Percentiles rank a stretch among this genome's conserved stretches.
phyloP scores from a whole-genome alignment of 148 eudicot genomes.

The Diospyros kaki region DNA sequence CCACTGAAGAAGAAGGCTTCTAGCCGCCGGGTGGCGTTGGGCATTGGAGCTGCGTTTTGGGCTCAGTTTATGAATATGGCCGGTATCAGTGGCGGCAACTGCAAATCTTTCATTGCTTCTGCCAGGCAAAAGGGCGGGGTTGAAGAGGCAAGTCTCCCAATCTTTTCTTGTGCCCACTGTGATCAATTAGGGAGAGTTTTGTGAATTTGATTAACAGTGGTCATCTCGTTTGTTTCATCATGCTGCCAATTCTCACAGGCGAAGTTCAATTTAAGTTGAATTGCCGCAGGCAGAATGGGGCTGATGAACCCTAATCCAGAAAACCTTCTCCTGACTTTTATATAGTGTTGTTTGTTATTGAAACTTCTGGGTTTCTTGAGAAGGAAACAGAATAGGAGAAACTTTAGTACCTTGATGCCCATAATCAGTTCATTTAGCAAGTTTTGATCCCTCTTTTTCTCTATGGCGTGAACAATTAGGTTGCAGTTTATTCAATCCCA shows the following conservation, averaged over 20 bases:
- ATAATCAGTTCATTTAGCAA: not conserved
- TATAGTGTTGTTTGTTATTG: not conserved
- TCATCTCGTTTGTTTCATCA: too few relatives aligned
- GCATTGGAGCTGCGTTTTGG: slow-evolving; percentile 65
- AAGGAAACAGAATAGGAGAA: not conserved
- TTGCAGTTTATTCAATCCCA: not conserved
- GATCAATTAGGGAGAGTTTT: slow-evolving; percentile 13
- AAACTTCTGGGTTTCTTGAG: not conserved
- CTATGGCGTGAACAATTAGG: not conserved
- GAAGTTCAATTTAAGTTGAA: too few relatives aligned
- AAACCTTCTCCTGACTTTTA: too few relatives aligned
- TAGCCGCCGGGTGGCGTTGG: slow-evolving; percentile 58
- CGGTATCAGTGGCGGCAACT: slow-evolving; percentile 35
- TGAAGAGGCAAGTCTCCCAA: slow-evolving; percentile 46
- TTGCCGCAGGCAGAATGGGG: too few relatives aligned
- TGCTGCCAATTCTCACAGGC: too few relatives aligned
- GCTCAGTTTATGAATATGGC: slow-evolving; percentile 61
- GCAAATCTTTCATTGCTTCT: slow-evolving; percentile 66
- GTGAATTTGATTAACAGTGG: not conserved
- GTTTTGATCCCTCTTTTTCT: not conserved
- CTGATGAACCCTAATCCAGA: too few relatives aligned
- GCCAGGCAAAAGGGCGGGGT: slow-evolving; percentile 60
- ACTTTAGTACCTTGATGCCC: not conserved
- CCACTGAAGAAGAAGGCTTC: slow-evolving; percentile 10
- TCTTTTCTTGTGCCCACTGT: not conserved